These are phyloP conservation scores for Vaccinium myrtillus DNA, from an alignment of 148 eudicot species.

Conservation along the genomic window DNA sequence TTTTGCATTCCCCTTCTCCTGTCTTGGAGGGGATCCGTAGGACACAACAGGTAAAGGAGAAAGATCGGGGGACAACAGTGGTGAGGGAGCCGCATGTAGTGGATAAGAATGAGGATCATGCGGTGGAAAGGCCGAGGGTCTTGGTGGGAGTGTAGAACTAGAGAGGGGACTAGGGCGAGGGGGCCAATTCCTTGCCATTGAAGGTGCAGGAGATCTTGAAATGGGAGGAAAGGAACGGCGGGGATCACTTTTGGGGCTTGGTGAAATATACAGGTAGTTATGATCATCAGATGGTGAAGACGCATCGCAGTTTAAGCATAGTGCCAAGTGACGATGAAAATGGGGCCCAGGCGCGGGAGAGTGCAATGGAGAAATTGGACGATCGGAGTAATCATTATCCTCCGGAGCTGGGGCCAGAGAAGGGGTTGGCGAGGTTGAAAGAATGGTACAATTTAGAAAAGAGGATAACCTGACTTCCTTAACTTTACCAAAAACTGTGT, in stretches of 20 bases:
- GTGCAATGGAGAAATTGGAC: slow-evolving; percentile 20
- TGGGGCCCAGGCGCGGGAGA: slow-evolving; percentile 19
- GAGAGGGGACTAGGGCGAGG: slow-evolving; percentile 9
- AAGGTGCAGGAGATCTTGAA: slow-evolving; percentile 28
- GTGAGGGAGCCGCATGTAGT: background rate
- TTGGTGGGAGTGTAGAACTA: background rate
- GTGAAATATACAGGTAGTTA: background rate
- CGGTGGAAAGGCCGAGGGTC: background rate
- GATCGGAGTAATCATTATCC: slow-evolving; percentile 18
- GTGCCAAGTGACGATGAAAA: background rate
- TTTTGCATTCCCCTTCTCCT: slow-evolving; percentile 11
- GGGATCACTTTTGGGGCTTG: slow-evolving; percentile 12
- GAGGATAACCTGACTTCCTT: slow-evolving; percentile 56
- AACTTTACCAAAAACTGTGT: slow-evolving; percentile 62
- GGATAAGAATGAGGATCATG: background rate
- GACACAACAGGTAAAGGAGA: slow-evolving; percentile 27
- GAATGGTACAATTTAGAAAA: slow-evolving; percentile 36
- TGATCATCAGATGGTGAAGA: background rate
- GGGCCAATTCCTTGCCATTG: slow-evolving; percentile 6
- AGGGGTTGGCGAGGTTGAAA: slow-evolving; percentile 37
- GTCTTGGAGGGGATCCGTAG: slow-evolving; percentile 22
- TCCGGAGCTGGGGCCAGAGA: slow-evolving; percentile 43
- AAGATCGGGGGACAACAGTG: slow-evolving; percentile 26
- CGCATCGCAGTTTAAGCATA: background rate
- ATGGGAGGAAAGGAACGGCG: slow-evolving; percentile 18